Evolutionary conservation across 2,329 filamentous ascomycete species (phyloP).

Genomic region (Ophiocordyceps australis): DNA sequence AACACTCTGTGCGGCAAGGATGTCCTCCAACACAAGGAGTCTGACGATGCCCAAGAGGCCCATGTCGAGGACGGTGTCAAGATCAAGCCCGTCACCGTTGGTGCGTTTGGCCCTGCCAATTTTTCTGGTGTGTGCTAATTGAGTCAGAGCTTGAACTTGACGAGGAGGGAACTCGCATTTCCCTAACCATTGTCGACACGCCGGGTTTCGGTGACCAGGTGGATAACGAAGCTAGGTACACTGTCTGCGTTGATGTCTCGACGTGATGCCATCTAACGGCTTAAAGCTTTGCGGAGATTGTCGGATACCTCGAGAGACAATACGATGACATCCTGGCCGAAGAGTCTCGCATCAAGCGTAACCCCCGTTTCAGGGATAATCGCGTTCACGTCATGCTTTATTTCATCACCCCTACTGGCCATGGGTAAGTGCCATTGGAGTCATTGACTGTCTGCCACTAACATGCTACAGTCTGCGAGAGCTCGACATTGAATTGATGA

Average conservation of each 20-base stretch:
- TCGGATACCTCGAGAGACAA: constrained; percentile 95
- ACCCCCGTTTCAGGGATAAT: constrained; percentile 98
- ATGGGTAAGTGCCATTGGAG: constrained; percentile 43
- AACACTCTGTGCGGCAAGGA: constrained; percentile 96
- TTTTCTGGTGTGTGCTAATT: background rate
- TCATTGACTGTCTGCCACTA: background rate
- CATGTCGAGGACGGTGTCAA: constrained; percentile 93
- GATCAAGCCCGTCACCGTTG: constrained; percentile 96
- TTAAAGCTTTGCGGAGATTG: constrained; percentile 86
- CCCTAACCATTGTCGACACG: constrained; percentile 94
- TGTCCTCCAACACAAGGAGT: constrained; percentile 81
- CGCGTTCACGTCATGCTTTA: constrained; percentile 96
- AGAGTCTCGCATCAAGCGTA: constrained; percentile 99
- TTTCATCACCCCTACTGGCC: constrained; percentile 96
- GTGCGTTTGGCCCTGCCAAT: constrained; percentile 26
- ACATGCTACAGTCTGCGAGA: constrained; percentile 59
- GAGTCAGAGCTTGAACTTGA: constrained; percentile 74
- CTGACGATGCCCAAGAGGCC: constrained; percentile 73
- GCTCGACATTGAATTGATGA: constrained; percentile 99
- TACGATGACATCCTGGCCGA: constrained; percentile 98
- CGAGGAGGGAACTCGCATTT: constrained; percentile 96
- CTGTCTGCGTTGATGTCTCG: too few relatives aligned
- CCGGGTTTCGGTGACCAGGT: constrained; percentile 98
- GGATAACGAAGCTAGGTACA: constrained; percentile 92
- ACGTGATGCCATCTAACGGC: constrained; percentile 1